Evolutionary conservation across 495 filamentous ascomycete species (phyloP).

Genomic region (Penicillium robsamsonii): DNA sequence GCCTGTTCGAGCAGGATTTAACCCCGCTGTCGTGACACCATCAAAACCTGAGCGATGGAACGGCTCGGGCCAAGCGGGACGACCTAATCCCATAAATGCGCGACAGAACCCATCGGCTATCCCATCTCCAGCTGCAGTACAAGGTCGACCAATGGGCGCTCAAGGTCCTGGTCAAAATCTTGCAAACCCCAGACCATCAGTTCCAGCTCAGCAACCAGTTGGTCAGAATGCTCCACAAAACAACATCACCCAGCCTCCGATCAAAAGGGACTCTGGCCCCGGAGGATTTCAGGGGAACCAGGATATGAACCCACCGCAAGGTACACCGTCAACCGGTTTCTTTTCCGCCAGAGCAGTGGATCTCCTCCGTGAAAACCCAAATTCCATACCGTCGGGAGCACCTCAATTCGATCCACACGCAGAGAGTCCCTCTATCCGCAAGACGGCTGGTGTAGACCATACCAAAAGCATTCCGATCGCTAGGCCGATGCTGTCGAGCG

Average conservation of each 20-base stretch:
- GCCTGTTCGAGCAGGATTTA: slow-evolving; percentile 17
- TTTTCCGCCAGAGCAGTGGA: slow-evolving; percentile 72
- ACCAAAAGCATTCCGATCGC: slow-evolving; percentile 65
- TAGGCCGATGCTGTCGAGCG: slow-evolving; percentile 36
- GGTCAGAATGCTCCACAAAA: slow-evolving; percentile 13
- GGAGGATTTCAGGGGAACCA: slow-evolving; percentile 18
- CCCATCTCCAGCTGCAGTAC: slow-evolving; percentile 15
- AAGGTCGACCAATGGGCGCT: slow-evolving; percentile 21
- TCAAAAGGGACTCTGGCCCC: slow-evolving; percentile 30
- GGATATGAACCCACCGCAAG: slow-evolving; percentile 33
- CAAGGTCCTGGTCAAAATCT: slow-evolving; percentile 21
- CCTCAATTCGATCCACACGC: slow-evolving; percentile 75
- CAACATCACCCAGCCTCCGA: slow-evolving; percentile 17
- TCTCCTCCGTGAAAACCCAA: slow-evolving; percentile 45
- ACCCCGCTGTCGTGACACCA: slow-evolving; percentile 36
- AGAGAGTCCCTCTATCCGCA: slow-evolving; percentile 83
- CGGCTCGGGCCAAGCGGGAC: slow-evolving; percentile 23
- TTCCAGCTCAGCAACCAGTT: slow-evolving; percentile 23
- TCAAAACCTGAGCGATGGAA: slow-evolving; percentile 45
- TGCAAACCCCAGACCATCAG: slow-evolving; percentile 23
- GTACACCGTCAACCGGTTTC: slow-evolving; percentile 58
- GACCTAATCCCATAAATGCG: slow-evolving; percentile 25
- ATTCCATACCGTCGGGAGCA: slow-evolving; percentile 43
- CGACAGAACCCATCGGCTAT: slow-evolving; percentile 23
- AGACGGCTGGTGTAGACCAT: slow-evolving; percentile 87